phyloP scores from a whole-genome alignment of 2,329 filamentous ascomycete species.

The Xylaria sp. region DNA sequence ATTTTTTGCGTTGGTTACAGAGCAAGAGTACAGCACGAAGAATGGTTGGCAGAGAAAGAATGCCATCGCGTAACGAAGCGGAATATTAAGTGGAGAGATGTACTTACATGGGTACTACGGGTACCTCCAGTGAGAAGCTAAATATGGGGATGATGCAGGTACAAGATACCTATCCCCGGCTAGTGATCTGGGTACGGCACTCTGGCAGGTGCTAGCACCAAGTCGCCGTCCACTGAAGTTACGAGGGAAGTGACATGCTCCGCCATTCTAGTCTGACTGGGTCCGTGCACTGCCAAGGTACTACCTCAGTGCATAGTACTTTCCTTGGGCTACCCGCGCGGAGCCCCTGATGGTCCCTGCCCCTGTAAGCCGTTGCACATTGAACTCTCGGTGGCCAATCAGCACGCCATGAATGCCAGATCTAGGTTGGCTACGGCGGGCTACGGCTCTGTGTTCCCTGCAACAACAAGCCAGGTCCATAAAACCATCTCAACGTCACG shows the following conservation, averaged over 20 bases:
- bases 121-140: conserved; percentile 19
- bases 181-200: no score
- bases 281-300: conserved; percentile 14
- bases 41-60: conserved; percentile 46
- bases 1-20: conserved; percentile 41
- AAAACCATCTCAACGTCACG: conserved; percentile 16
- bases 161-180: background rate
- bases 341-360: conserved; percentile 28
- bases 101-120: background rate
- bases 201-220: background rate
- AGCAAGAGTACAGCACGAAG: conserved; percentile 32
- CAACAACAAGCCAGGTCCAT: conserved; percentile 21
- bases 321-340: conserved; percentile 13
- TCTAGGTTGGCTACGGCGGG: conserved; percentile 22
- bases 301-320: background rate
- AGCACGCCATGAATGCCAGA: conserved; percentile 5
- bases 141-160: conserved; percentile 22
- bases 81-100: background rate
- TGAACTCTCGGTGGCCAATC: conserved; percentile 31
- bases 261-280: background rate
- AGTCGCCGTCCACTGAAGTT: background rate
- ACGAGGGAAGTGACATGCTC: background rate
- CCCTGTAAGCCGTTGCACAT: conserved; percentile 31
- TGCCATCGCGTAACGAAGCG: conserved; percentile 32
- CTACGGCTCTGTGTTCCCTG: conserved; percentile 31